Base-by-base conservation (phyloP, 2,329 filamentous ascomycete species). In the Paecilomyces fulvus region DNA sequence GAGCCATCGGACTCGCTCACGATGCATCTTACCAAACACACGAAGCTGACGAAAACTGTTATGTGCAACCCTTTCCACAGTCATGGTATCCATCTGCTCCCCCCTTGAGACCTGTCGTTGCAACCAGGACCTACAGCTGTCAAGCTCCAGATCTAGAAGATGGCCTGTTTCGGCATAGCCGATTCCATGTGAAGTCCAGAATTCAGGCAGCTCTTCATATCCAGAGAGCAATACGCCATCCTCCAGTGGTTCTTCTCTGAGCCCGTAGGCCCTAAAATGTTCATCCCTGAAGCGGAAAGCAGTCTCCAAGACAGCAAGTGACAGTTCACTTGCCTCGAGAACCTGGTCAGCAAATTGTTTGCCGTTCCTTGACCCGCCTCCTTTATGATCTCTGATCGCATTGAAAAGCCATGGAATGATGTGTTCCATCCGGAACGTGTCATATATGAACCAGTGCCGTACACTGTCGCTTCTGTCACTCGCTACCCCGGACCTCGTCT, bases 391-490 rank as follows among this genome's bases (percentile, higher is more conserved):
- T 68, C 89, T 89, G 69, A 92, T 86, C 12, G 85, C 84, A 68
- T 88, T 86, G 64, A 84, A 88, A 8, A 88, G 85, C 87, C 89
- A 94, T 0, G 88, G 87, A 51, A 95, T 79, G 49, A 94, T 84
- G 56, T 88, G 78, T 55, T 91, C 84, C 61, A 95, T 80, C 28
- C 82, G 81, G 71, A 83, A 83, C 30, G 91, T 79, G 65, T 92
- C 88, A 63, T 88, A 81, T 59, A 91, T 80, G 66, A 96, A 95
- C 84, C 89, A 96, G 63, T 90, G 85, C n/a, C 91, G 83, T 14
- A 96, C 84, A 7, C 82, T 79, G 66, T 96, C 90, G 9, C 86
- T 82, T 68, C 94, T 87, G n/a, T 85, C 86, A 21, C 80, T 78
- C 37, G 83, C 82, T 30, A 79, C 73, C 53, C 86, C 79, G 3